phyloP scores from a whole-genome alignment of 306 rosid genomes.

The Abrus pulchellus region DNA sequence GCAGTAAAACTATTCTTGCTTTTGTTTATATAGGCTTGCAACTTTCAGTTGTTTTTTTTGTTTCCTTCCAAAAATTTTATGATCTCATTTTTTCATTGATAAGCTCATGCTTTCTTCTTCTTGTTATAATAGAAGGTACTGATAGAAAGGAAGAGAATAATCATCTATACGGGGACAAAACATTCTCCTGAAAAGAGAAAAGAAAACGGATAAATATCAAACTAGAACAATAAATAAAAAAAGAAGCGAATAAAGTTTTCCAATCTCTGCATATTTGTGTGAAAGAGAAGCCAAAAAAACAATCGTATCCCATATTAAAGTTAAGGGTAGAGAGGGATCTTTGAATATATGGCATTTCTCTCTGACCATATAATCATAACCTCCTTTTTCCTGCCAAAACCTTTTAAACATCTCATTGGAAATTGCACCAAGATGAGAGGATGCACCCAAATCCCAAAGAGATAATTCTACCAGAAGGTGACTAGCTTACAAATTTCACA shows the following conservation, averaged over 20 bases:
- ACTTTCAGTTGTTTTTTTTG: conserved; percentile 10
- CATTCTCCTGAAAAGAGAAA: conserved; percentile 15
- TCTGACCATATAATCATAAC: conserved; percentile 5
- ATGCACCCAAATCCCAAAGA: not conserved
- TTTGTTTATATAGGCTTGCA: conserved; percentile 14
- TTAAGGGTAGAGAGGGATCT: not conserved
- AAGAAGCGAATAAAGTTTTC: not conserved
- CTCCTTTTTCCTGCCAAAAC: conserved; percentile 17
- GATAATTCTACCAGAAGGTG: conserved; percentile 7
- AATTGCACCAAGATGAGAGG: conserved; percentile 38
- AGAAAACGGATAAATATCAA: not conserved
- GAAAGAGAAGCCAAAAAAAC: conserved; percentile 13
- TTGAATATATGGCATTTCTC: conserved; percentile 5
- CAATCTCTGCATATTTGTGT: conserved; percentile 4
- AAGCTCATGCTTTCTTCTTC: conserved; percentile 4
- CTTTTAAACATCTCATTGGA: conserved; percentile 14
- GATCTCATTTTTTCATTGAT: conserved; percentile 13
- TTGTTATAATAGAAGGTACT: conserved; percentile 19
- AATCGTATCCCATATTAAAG: conserved; percentile 13
- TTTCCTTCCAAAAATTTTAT: conserved; percentile 9
- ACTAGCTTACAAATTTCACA: conserved; percentile 1
- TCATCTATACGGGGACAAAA: not conserved
- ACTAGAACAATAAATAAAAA: not conserved
- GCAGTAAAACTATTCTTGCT: not conserved
- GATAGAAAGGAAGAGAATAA: conserved; percentile 18